Evolutionary conservation across 2,329 filamentous ascomycete species (phyloP).

Genomic region (Penicillium janthinellum): DNA sequence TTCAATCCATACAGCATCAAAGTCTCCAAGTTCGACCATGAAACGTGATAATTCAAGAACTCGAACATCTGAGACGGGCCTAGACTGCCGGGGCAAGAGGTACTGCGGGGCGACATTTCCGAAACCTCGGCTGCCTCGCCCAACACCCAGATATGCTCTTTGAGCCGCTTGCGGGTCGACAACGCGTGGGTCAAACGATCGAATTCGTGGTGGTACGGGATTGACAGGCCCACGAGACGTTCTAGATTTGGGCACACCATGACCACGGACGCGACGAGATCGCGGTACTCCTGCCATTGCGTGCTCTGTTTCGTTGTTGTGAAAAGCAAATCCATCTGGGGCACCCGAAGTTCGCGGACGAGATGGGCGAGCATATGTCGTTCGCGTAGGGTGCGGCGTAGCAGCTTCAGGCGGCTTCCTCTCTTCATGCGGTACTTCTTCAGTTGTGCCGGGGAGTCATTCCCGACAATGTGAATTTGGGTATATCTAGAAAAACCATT

Average conservation of each 20-base stretch:
- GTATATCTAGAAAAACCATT: constrained; percentile 46
- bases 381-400: constrained; percentile 58
- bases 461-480: constrained; percentile 51
- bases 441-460: constrained; percentile 49
- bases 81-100: constrained; percentile 46
- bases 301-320: constrained; percentile 43
- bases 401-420: constrained; percentile 54
- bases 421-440: constrained; percentile 54
- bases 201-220: constrained; percentile 57
- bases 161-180: constrained; percentile 56
- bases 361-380: constrained; percentile 53
- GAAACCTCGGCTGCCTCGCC: constrained; percentile 46
- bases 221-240: constrained; percentile 54
- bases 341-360: constrained; percentile 57
- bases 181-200: constrained; percentile 59
- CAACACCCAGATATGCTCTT: constrained; percentile 60
- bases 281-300: constrained; percentile 52
- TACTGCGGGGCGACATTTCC: constrained; percentile 41
- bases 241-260: constrained; percentile 62
- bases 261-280: constrained; percentile 58
- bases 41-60: constrained; percentile 57
- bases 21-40: constrained; percentile 55
- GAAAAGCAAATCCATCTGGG: constrained; percentile 49
- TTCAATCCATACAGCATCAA: constrained; percentile 54
- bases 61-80: constrained; percentile 53